Evolutionary conservation across 1,139 yeast species (phyloP).

Genomic region (Debaryomycetaceae sp.): DNA sequence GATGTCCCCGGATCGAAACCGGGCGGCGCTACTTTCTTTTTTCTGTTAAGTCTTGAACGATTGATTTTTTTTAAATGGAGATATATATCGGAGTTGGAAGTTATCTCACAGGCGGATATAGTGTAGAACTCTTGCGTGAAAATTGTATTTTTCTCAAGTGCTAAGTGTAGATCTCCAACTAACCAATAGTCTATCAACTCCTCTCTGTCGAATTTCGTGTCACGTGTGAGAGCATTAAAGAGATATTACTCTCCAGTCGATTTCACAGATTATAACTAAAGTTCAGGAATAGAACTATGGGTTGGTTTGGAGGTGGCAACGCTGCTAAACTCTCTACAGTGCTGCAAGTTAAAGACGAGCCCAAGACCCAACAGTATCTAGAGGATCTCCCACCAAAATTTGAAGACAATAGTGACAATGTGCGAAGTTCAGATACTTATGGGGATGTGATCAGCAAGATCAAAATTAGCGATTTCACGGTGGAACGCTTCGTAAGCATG

Average conservation of each 20-base stretch:
- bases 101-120: no score
- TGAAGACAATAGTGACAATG: conserved; percentile 26
- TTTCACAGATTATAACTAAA: no score
- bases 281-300: conserved; percentile 15
- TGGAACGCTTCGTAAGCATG: conserved; percentile 54
- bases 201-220: no score
- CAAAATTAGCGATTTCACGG: conserved; percentile 50
- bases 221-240: no score
- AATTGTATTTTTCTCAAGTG: no score
- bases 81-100: no score
- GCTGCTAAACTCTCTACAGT: conserved; percentile 28
- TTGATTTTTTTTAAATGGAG: not conserved
- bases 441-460: conserved; percentile 30
- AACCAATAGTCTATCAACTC: no score
- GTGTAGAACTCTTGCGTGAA: no score
- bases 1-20: conserved; percentile 98
- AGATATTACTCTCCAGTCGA: no score
- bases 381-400: conserved; percentile 47
- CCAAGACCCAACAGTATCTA: conserved; percentile 16
- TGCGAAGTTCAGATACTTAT: conserved; percentile 18
- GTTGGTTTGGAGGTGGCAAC: conserved; percentile 29
- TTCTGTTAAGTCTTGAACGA: conserved; percentile 1
- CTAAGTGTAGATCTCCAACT: no score
- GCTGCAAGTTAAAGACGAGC: conserved; percentile 15
- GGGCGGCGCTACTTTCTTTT: conserved; percentile 70